Evolutionary conservation across 495 filamentous ascomycete species (phyloP).

Genomic region (Aspergillus leporis): DNA sequence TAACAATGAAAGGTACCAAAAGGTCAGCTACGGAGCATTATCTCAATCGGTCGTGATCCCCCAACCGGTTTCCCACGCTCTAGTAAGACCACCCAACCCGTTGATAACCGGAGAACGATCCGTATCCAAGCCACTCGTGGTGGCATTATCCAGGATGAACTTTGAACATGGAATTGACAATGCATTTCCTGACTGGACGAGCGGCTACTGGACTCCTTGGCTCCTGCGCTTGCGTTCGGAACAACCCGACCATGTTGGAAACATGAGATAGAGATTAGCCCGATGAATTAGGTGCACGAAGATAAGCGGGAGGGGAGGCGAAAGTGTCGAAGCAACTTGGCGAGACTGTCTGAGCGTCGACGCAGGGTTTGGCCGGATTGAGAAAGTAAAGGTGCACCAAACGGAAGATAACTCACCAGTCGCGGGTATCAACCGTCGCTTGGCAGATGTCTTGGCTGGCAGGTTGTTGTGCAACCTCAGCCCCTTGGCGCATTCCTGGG

Average conservation of each 20-base stretch:
- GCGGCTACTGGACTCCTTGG: not conserved
- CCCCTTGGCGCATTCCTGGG: slow-evolving; percentile 3
- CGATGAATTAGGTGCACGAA: not conserved
- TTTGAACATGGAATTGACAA: not conserved
- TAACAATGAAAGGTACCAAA: not conserved
- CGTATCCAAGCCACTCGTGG: not conserved
- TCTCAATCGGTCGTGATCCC: not conserved
- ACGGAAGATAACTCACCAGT: not conserved
- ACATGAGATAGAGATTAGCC: not conserved
- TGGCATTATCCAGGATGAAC: not conserved
- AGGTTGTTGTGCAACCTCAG: slow-evolving; percentile 21
- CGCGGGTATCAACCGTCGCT: not conserved
- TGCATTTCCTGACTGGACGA: not conserved
- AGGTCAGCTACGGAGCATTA: not conserved
- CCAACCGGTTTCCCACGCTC: too few species aligned
- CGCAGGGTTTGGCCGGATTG: not conserved
- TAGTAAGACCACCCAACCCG: not conserved
- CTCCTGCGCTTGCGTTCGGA: not conserved
- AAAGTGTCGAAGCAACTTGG: not conserved
- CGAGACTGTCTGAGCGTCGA: not conserved
- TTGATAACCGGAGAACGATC: not conserved
- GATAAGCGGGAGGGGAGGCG: not conserved
- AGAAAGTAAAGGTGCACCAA: not conserved
- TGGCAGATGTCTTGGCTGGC: slow-evolving; percentile 19
- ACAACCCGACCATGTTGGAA: not conserved